These are phyloP conservation scores for Leucogyrophana mollusca DNA, from an alignment of 768 basidiomycete genomes.

Conservation along the genomic window DNA sequence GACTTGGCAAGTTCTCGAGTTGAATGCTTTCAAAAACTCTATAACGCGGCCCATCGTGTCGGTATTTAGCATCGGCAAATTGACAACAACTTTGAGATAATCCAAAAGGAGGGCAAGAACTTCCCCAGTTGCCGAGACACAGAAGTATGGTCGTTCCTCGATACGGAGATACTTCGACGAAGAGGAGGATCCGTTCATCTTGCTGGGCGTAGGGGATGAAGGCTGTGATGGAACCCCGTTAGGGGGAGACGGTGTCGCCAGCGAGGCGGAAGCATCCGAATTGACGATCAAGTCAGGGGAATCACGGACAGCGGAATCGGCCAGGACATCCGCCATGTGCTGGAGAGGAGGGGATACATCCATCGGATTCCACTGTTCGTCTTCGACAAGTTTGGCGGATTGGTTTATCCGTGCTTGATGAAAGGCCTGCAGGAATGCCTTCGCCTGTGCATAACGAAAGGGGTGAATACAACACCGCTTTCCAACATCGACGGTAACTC, in stretches of 20 bases:
- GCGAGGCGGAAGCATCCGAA: conserved; percentile 3
- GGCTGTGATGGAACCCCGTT: conserved; percentile 22
- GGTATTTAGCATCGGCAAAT: conserved; percentile 84
- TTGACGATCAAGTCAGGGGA: conserved; percentile 63
- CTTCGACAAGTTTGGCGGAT: conserved; percentile 89
- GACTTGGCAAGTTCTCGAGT: conserved; percentile 96
- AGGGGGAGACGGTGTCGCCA: not conserved
- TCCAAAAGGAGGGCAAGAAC: conserved; percentile 73
- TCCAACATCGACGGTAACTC: conserved; percentile 9
- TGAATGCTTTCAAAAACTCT: conserved; percentile 96
- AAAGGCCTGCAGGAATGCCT: conserved; percentile 81
- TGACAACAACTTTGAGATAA: conserved; percentile 86
- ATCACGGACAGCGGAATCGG: conserved; percentile 82
- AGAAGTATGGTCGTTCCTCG: conserved; percentile 83
- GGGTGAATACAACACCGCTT: not conserved
- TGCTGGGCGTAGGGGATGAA: conserved; percentile 16
- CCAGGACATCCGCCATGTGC: conserved; percentile 65
- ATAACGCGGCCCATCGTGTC: conserved; percentile 94
- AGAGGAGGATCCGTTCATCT: conserved; percentile 19
- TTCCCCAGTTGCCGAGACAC: conserved; percentile 82
- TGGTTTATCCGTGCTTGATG: conserved; percentile 78
- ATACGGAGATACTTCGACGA: conserved; percentile 65
- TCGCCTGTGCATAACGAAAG: conserved; percentile 54
- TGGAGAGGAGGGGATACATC: conserved; percentile 71
- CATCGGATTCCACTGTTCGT: conserved; percentile 88